Evolutionary conservation across 1,284 basidiomycete species (phyloP), one percentile per base, ranked within the genome.

Genomic region (Trichosporon coremiiforme): DNA sequence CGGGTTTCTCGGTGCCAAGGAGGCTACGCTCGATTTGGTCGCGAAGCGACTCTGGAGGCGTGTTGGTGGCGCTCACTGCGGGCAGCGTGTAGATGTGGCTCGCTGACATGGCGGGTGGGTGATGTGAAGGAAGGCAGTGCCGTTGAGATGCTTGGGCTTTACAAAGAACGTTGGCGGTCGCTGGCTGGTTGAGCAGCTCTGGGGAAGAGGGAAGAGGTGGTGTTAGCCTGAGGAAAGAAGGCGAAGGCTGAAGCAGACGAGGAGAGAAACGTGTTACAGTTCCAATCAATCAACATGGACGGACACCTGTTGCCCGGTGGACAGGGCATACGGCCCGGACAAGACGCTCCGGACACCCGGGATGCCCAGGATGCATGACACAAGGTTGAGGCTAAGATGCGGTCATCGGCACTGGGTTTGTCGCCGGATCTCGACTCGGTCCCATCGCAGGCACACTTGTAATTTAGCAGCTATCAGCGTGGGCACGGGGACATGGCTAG

Each of bases 21-120:
- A 82, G 70, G 7, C 70, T 78, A 2, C 66, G 62, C 66, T 80
- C 80, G 66, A 82, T 80, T 71, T 82, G 76, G 7, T 72, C 74
- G 45, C 72, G 66, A 12, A 81, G 75, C 6, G 73, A 53, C 67
- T 71, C 73, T 4, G 69, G 50, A 7, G 68, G 69, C 3, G 47
- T 25, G 50, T 65, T 62, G 45, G 65, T 63, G 25, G 33, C 41
- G 17, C 25, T n/a, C 7, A 70, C 66, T 12, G 67, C 38, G 0
- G 73, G 73, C 8, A 74, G 69, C 13, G 73, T 72, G 60, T 70
- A 74, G 63, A 74, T 71, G 17, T 62, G 45, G 45, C 41, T 50
- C 12, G 41, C 36, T 7, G 69, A 45, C 66, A 70, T 70, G 63
- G 38, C 66, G 66, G 50, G 57, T 20, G 5, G 57, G 8, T 15